Conservation (phyloP, 2,329 filamentous ascomycete genomes). For the Cucurbitaria berberidis region DNA sequence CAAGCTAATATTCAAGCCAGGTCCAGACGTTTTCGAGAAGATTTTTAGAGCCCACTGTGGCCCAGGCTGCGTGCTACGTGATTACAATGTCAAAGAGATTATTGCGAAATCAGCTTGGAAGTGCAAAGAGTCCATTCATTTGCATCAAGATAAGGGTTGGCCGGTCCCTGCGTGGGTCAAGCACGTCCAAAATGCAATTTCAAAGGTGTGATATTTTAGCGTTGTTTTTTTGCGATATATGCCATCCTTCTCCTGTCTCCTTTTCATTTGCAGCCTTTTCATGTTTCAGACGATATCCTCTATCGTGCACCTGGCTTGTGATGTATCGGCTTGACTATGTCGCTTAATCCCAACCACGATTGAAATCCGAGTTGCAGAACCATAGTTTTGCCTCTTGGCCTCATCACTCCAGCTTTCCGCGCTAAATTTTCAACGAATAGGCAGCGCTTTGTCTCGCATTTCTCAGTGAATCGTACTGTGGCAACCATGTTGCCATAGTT, state of each 20-base stretch:
- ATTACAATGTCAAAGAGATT: slow-evolving; percentile 40
- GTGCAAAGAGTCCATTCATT: slow-evolving; percentile 17
- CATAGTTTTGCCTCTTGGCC: too few relatives aligned
- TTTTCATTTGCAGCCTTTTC: too few relatives aligned
- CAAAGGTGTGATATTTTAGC: too few relatives aligned
- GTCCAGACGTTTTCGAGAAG: slow-evolving; percentile 33
- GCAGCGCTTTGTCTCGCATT: too few relatives aligned
- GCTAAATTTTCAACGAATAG: too few relatives aligned
- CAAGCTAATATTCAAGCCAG: slow-evolving; percentile 9
- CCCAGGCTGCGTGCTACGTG: slow-evolving; percentile 28
- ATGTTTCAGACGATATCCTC: too few relatives aligned
- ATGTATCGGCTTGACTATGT: too few relatives aligned
- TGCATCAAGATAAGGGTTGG: slow-evolving; percentile 26
- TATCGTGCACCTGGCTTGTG: background rate
- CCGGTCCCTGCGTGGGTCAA: slow-evolving; percentile 34
- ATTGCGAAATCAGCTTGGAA: slow-evolving; percentile 29
- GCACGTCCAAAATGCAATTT: too few relatives aligned
- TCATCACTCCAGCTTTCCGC: too few relatives aligned
- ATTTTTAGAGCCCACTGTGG: slow-evolving; percentile 39
- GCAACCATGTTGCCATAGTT: too few relatives aligned
- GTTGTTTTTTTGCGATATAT: background rate
- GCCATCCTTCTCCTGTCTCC: background rate
- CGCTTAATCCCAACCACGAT: too few relatives aligned
- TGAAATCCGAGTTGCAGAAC: too few relatives aligned
- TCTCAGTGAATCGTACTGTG: background rate